Evolutionary conservation across 2,329 filamentous ascomycete species (phyloP).

Genomic region (Phyllosticta ampelicida): DNA sequence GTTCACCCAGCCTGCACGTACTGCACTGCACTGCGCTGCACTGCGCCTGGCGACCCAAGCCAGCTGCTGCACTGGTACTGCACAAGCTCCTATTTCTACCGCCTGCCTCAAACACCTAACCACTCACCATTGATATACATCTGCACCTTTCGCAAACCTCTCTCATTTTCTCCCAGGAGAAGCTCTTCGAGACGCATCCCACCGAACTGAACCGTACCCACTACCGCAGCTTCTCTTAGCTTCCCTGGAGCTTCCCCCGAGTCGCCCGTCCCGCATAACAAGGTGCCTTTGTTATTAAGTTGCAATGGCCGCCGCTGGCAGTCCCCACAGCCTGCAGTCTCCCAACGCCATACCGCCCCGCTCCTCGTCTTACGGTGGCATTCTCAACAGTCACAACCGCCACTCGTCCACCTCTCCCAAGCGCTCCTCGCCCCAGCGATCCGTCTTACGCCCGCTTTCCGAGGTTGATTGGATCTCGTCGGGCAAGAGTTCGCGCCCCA

Average conservation of each 20-base stretch:
- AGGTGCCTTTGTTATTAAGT: not conserved
- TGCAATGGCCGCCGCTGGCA: not conserved
- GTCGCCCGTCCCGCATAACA: not conserved
- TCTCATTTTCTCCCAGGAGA: not conserved
- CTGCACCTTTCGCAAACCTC: not conserved
- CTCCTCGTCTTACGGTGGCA: slow-evolving; percentile 26
- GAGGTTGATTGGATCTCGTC: slow-evolving; percentile 30
- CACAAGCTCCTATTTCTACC: not conserved
- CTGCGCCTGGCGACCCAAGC: not conserved
- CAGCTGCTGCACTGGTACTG: not conserved
- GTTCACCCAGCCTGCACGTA: not conserved
- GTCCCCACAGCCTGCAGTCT: slow-evolving; percentile 14
- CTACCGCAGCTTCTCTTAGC: not conserved
- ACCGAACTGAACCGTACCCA: not conserved
- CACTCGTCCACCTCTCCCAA: slow-evolving; percentile 12
- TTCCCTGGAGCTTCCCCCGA: not conserved
- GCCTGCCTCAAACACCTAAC: not conserved
- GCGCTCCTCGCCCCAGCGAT: slow-evolving; percentile 8
- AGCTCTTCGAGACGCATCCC: not conserved
- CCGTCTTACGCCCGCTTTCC: slow-evolving; percentile 26
- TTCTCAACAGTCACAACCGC: slow-evolving; percentile 16
- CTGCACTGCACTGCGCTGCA: no score
- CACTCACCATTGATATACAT: not conserved
- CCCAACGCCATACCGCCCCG: slow-evolving; percentile 31
- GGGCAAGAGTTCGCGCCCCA: slow-evolving; percentile 23